Percentiles rank a stretch among this genome's conserved stretches.
These are phyloP conservation scores for Scheffersomyces amazonensis DNA, from an alignment of 805 yeast species.

Conservation along the genomic window DNA sequence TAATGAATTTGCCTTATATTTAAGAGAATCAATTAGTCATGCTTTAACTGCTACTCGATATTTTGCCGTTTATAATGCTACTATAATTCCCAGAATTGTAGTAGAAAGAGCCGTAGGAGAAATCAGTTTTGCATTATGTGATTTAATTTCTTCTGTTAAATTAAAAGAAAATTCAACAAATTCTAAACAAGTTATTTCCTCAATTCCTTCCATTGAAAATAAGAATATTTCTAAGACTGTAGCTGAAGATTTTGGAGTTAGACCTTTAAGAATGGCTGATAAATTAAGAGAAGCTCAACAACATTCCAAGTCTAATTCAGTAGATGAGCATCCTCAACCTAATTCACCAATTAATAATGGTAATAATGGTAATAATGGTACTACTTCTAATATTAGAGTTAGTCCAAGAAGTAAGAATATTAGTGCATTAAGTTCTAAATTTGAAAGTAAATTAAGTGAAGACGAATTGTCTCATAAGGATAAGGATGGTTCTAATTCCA, in stretches of 20 bases:
- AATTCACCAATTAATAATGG: neutral
- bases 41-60: constrained; percentile 76
- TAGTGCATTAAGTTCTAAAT: constrained; percentile 19
- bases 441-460: constrained; percentile 10
- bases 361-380: constrained; percentile 1
- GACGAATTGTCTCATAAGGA: constrained; percentile 4
- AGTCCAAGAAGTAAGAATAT: constrained; percentile 14
- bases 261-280: constrained; percentile 69
- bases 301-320: too few species aligned
- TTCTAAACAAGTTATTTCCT: constrained; percentile 1
- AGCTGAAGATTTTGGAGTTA: constrained; percentile 42
- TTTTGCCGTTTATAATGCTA: constrained; percentile 56
- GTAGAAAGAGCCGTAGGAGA: constrained; percentile 78
- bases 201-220: constrained; percentile 5
- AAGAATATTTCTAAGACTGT: neutral
- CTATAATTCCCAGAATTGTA: constrained; percentile 64
- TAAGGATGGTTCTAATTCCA: neutral
- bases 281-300: constrained; percentile 29
- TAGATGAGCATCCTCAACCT: neutral
- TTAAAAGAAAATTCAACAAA: constrained; percentile 20
- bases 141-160: constrained; percentile 54
- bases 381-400: neutral
- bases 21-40: constrained; percentile 70
- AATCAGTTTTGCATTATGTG: constrained; percentile 62
- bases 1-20: constrained; percentile 42